Percentiles rank a stretch among this genome's conserved stretches.
phyloP scores from a whole-genome alignment of 208 protist genomes.

The Trypanosoma melophagium region DNA sequence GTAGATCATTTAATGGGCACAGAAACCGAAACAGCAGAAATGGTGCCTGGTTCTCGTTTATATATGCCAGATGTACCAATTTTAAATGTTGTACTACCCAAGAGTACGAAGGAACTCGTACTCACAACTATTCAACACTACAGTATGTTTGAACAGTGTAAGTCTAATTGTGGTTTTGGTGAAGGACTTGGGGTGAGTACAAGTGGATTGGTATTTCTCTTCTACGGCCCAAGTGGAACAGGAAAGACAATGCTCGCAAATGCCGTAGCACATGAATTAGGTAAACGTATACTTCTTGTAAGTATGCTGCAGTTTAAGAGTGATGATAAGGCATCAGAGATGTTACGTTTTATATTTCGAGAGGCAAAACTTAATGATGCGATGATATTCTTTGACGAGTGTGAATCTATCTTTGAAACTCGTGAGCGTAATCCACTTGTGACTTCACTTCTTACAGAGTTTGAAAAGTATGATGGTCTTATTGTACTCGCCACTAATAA shows the following conservation, averaged over 20 bases:
- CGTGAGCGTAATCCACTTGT: conserved; percentile 80
- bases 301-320: conserved; percentile 80
- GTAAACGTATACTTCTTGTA: conserved; percentile 88
- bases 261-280: conserved; percentile 85
- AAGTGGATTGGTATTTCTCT: conserved; percentile 87
- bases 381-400: conserved; percentile 94
- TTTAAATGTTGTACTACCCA: conserved; percentile 81
- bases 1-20: conserved; percentile 91
- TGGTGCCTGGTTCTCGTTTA: conserved; percentile 88
- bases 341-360: conserved; percentile 89
- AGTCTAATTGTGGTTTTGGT: conserved; percentile 75
- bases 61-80: conserved; percentile 81
- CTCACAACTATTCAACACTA: conserved; percentile 88
- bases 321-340: conserved; percentile 58
- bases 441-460: conserved; percentile 86
- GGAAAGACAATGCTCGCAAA: conserved; percentile 95
- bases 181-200: conserved; percentile 58
- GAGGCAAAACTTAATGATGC: conserved; percentile 91
- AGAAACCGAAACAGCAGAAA: conserved; percentile 83
- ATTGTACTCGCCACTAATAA: conserved; percentile 92
- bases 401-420: conserved; percentile 89
- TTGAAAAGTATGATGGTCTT: conserved; percentile 90
- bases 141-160: conserved; percentile 79
- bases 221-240: conserved; percentile 90
- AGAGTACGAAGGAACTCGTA: conserved; percentile 72